Evolutionary conservation across 768 basidiomycete genomes (phyloP), one percentile per base, ranked within the genome.

Genomic region (Tephrocybe rancida): DNA sequence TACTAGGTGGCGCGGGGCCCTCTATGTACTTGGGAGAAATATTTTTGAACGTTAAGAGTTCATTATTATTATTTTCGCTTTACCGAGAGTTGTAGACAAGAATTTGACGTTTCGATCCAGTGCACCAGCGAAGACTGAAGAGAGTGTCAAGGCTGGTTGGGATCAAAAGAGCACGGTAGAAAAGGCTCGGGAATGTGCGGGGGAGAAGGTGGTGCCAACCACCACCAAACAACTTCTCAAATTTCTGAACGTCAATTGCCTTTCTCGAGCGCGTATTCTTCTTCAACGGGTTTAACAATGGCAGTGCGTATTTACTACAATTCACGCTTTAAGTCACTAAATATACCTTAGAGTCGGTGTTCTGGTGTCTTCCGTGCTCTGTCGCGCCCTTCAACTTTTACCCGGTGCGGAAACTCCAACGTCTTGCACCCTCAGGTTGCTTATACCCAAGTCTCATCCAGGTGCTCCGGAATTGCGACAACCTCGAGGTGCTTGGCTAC

Each of bases 401-500:
- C 72, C 54, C 69, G 73, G 78, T 78, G 47, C 48, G 51, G 13
- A 62, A 50, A 57, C 65, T 50, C 37, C 25, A 37, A 42, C 48
- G 43, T 48, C 35, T 32, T 19, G 45, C 50, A 25, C 52, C 39
- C 51, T 44, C 22, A 52, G 24, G 46, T 56, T 42, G 52, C 53
- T 50, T 32, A 54, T 22, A 22, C 32, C 9, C 27, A 51, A 21
- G 34, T 7, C 39, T 18, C 22, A 37, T 60, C 42, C 55, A 79
- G 77, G 54, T 73, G 61, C 60, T 70, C 73, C 50, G 69, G 73
- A 64, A 53, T 68, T 53, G 60, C 71, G 32, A 65, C 63, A 57
- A 70, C 72, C 16, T 73, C 78, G 62, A 76, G 87, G 77, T 82
- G 77, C 70, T 69, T 87, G 47, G 78, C 84, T 24, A 82, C 86